Evolutionary conservation across 2,329 filamentous ascomycete genomes (phyloP), one percentile per base, ranked within the genome.

Genomic region (Talaromyces pinophilus): DNA sequence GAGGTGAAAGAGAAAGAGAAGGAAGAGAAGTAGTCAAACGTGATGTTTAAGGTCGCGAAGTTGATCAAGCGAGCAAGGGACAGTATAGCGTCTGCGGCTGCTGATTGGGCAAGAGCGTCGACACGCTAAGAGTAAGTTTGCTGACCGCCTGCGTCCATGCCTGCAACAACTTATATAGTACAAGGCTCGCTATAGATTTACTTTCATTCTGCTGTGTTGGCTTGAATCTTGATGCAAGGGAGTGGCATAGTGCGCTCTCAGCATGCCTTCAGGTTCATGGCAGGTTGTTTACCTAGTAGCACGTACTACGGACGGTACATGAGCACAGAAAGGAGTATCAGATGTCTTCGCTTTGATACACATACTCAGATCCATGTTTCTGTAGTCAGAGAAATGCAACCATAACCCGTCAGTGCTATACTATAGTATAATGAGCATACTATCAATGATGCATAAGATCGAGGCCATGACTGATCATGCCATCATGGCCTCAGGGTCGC

Each of bases 11-110:
- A 15, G 5, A 28, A 15, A 46, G 17, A 42, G 17, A 22, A 22
- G 19, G 48, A 63, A 55, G 28, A 28, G 52, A 64, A 19, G 22
- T 6, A 15, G n/a, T 5, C 38, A 3, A 64, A 59, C 50, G 62
- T 48, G 61, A 63, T 55, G 60, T 25, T 33, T 17, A 50, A 57
- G n/a, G 38, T 38, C 60, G 46, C 28, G 33, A 50, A 54, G 48
- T 8, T 13, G 50, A 15, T 40, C 35, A 44, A 57, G 62, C 62
- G 62, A 64, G 62, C 62, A 64, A 64, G 62, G 62, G 62, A 59
- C 15, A 44, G 35, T 52, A 62, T 52, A 50, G 25, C 10, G 44
- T 40, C 33, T 25, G 28, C 22, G 52, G 62, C 40, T 42, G 62
- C 28, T 64, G 52, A 64, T 64, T 64, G 62, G 62, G 28, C 22